phyloP scores from a whole-genome alignment of 2,329 filamentous ascomycete species.

The Phialocephala subalpina region DNA sequence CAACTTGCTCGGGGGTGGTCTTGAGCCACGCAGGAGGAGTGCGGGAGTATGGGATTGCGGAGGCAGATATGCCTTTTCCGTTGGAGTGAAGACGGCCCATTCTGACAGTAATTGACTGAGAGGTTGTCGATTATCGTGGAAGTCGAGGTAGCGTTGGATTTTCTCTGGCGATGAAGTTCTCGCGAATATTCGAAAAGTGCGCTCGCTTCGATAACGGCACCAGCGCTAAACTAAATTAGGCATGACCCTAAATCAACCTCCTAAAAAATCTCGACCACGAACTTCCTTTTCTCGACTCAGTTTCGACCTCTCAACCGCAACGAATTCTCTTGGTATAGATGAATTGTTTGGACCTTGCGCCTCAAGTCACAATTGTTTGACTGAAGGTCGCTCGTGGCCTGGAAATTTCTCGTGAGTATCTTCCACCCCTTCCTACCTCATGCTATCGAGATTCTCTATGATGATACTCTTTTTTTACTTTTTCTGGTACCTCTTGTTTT shows the following conservation, averaged over 20 bases:
- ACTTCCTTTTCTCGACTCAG: not conserved
- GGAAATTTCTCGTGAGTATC: conserved; percentile 19
- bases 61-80: conserved; percentile 98
- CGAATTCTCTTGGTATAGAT: too few species aligned
- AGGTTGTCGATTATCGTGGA: conserved; percentile 40
- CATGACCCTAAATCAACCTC: not conserved
- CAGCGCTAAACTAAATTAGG: not conserved
- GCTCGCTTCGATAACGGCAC: conserved; percentile 18
- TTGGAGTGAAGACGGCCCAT: conserved; percentile 99
- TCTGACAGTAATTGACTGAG: conserved; percentile 52
- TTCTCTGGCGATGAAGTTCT: conserved; percentile 24
- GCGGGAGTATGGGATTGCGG: conserved; percentile 96
- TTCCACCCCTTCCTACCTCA: not conserved
- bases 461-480: conserved; percentile 73
- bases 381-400: not conserved
- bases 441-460: conserved; percentile 52
- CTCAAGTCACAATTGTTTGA: not conserved
- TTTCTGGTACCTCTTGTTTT: conserved; percentile 97
- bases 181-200: conserved; percentile 22
- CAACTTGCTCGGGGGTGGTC: conserved; percentile 97
- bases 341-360: not conserved
- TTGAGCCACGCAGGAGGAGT: conserved; percentile 94
- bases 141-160: conserved; percentile 21
- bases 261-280: conserved; percentile 15
- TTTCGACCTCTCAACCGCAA: too few species aligned